Base-by-base conservation (phyloP, 192 early-diverging fungal species). In the Linnemannia zychae region DNA sequence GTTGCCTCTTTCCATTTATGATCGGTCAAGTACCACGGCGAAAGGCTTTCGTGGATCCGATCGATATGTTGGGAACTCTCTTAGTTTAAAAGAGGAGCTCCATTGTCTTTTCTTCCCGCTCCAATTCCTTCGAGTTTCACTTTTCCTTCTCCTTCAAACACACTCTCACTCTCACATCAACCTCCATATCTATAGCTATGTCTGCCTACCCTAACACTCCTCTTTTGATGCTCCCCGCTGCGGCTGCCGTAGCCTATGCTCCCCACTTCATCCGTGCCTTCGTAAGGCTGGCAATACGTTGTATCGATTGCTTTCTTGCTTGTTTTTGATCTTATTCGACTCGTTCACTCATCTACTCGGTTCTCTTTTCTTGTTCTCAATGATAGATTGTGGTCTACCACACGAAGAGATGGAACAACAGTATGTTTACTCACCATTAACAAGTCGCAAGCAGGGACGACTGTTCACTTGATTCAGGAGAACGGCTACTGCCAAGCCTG, bases 391-490 rank as follows among this genome's bases (percentile, higher is more conserved):
- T 88, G 60, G 0, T 78, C 46, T 74, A 79, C 13, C 53, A 79
- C 60, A 85, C 82, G 16, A 84, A 84, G 57, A 47, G 70, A 46
- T 88, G 87, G 87, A 84, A 88, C 67, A 84, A 88, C 60, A 53
- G 83, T 85, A 85, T 38, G 70, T 57, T 63, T 28, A 63, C 4
- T 7, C 53, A 1, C 53, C 9, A 44, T 44, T 44, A 9, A 44
- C 40, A 44, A 44, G 40, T 44, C 9, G 44, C 46, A 50, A 44
- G n/a, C 13, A 49, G 6, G 71, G 47, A 2, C 31, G 31, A 31
- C 24, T 24, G n/a, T 1, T n/a, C 22, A n/a, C 12, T 63, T 15
- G 28, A 63, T 63, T 31, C 28, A 63, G 28, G 57, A 63, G 24
- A 33, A n/a, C 5, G 31, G 28, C n/a, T n/a, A n/a, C n/a, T n/a